A percentile compares a stretch with the other conserved stretches of the same genome.
These are phyloP conservation scores for Lichtheimia ramosa DNA, from an alignment of 371 early-diverging fungal genomes.

Conservation along the genomic window DNA sequence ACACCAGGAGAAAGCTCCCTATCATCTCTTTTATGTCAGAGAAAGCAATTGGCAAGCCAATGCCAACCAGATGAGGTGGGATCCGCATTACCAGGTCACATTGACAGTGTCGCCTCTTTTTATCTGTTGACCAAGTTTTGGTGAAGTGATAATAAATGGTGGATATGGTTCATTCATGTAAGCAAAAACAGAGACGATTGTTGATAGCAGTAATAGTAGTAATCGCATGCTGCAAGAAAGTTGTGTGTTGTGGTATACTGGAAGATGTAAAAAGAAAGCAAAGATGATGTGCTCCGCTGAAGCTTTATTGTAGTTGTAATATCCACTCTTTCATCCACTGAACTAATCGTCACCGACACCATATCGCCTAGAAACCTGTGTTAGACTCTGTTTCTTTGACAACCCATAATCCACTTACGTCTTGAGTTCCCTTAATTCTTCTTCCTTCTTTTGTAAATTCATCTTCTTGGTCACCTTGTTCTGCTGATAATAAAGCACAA, in stretches of 20 bases:
- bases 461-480: slow-evolving; percentile 79
- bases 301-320: neutral
- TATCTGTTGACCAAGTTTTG: slow-evolving; percentile 10
- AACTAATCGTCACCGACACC: slow-evolving; percentile 36
- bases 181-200: neutral
- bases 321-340: neutral
- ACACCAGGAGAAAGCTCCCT: slow-evolving; percentile 20
- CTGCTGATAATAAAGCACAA: slow-evolving; percentile 91
- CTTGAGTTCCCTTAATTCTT: slow-evolving; percentile 82
- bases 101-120: slow-evolving; percentile 16
- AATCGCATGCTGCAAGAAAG: neutral
- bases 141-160: slow-evolving; percentile 22
- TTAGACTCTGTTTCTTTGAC: neutral
- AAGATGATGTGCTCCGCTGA: neutral
- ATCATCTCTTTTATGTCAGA: too few species aligned
- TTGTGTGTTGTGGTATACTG: slow-evolving; percentile 1
- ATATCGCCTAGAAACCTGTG: slow-evolving; percentile 32
- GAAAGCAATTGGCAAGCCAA: neutral
- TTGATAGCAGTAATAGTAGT: neutral
- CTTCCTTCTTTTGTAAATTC: slow-evolving; percentile 85
- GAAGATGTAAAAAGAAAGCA: neutral
- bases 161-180: slow-evolving; percentile 18
- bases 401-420: slow-evolving; percentile 44
- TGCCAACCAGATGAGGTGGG: neutral
- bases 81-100: slow-evolving; percentile 16